Conservation (phyloP, 108 stramenopile species). For the Skeletonema potamos region DNA sequence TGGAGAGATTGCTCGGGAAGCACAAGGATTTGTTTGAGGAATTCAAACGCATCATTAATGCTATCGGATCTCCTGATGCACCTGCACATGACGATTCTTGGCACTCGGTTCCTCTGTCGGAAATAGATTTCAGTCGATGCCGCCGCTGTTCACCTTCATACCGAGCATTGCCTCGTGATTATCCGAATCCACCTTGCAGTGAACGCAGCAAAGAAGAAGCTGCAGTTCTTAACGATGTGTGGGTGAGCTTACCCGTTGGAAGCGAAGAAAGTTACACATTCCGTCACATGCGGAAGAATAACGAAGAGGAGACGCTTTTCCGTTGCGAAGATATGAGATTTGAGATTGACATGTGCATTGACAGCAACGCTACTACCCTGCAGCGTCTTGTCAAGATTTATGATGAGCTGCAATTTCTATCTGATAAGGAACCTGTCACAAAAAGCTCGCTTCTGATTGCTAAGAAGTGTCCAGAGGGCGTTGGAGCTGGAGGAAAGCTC, state of each 20-base stretch:
- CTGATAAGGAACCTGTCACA: constrained; percentile 48
- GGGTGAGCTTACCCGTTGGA: constrained; percentile 95
- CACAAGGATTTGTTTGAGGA: constrained; percentile 92
- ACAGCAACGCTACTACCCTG: constrained; percentile 88
- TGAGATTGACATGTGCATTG: constrained; percentile 99
- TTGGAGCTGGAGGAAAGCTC: constrained; percentile 65
- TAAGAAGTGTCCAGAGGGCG: constrained; percentile 23
- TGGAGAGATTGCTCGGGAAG: constrained; percentile 90
- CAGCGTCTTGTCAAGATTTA: constrained; percentile 91
- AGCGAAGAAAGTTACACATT: constrained; percentile 96
- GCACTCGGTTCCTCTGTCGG: constrained; percentile 88
- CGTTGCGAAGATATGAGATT: constrained; percentile 98
- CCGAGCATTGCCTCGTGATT: constrained; percentile 94
- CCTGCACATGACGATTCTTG: constrained; percentile 82
- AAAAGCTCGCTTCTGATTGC: constrained; percentile 14
- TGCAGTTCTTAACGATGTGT: constrained; percentile 93
- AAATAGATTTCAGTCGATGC: constrained; percentile 90
- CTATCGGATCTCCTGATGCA: constrained; percentile 65
- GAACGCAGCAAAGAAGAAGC: constrained; percentile 82
- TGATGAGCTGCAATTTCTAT: constrained; percentile 86
- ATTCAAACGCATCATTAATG: constrained; percentile 89
- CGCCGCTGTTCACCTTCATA: constrained; percentile 92
- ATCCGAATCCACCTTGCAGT: constrained; percentile 89
- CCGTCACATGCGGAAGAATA: constrained; percentile 97
- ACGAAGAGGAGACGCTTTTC: constrained; percentile 95